Conservation (phyloP, 2,329 filamentous ascomycete genomes). For the Stemphylium vesicarium region DNA sequence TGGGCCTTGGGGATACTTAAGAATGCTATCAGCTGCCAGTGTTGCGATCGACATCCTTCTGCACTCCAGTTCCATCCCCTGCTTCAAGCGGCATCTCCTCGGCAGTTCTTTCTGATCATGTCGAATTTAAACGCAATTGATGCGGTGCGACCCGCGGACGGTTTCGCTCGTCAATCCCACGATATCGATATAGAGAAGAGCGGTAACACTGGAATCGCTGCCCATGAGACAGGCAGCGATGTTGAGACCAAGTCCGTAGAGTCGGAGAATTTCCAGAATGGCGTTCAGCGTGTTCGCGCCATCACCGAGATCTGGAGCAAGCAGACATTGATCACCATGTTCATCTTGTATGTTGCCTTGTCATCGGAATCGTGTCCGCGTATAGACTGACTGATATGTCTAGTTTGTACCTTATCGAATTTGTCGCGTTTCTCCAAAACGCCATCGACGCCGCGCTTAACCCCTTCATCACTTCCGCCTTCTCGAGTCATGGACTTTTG, state of each 20-base stretch:
- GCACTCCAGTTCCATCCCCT: constrained; percentile 20
- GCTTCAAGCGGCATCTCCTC: constrained; percentile 12
- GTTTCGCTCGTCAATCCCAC: constrained; percentile 14
- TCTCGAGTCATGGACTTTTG: constrained; percentile 43
- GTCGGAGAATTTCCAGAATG: constrained; percentile 44
- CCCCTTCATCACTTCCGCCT: constrained; percentile 50
- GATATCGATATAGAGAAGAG: constrained; percentile 32
- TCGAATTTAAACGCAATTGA: constrained; percentile 18
- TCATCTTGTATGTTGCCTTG: constrained; percentile 42
- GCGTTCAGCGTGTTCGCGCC: constrained; percentile 50
- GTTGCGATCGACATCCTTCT: constrained; percentile 15
- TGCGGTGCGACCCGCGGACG: constrained; percentile 20
- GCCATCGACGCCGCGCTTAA: constrained; percentile 50
- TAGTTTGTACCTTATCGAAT: constrained; percentile 56
- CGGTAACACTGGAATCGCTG: constrained; percentile 4
- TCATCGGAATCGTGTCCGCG: not conserved
- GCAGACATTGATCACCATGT: constrained; percentile 46
- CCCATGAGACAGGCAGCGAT: constrained; percentile 16
- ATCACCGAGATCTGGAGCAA: constrained; percentile 51
- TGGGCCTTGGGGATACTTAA: constrained; percentile 23
- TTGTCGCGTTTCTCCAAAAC: constrained; percentile 57
- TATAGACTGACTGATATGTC: not conserved
- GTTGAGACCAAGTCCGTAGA: constrained; percentile 24
- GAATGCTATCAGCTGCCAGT: constrained; percentile 18
- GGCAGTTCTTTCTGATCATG: constrained; percentile 19